Base-by-base conservation (phyloP, 176 grass and related monocot species). In the Metroxylon sagu region DNA sequence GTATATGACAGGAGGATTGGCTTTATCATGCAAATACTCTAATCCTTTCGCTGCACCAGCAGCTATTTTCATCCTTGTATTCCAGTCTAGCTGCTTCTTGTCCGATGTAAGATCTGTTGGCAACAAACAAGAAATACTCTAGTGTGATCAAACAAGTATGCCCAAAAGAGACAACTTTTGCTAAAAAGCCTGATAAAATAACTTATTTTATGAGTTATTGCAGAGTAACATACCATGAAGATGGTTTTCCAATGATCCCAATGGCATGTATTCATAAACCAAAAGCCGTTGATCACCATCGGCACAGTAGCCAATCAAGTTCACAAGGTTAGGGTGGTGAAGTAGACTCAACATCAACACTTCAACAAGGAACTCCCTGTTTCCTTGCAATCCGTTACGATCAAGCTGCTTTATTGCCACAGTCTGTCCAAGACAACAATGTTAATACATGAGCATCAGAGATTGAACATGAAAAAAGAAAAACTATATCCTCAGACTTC, bases 341-440 rank as follows among this genome's bases (percentile, higher is more conserved):
- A 86, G 74, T 50, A 81, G 48, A 60, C 77, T 86, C 56, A 86
- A 35, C 83, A 86, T 86, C 4, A 86, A 59, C 52, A 81, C 70
- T 62, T 81, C 78, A 8, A 81, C 78, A 66, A 81, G 70, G 50
- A 86, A 81, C 48, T 85, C 82, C 65, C 74, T 66, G 60, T 77
- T 86, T 52, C 83, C 82, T 81, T 86, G 83, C 53, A 81, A 68
- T 52, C 83, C 83, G 16, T 85, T 80, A 19, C 73, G 83, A 51
- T 86, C 77, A 57, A 81, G 83, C 60, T 86, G 83, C 65, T 86
- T 86, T 61, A 86, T 81, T 29, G 78, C 83, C 5, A 81, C 83
- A 77, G 77, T 70, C 83, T 86, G 29, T 48, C 35, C 35, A 43
- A 53, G 4, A 62, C 4, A 15, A 62, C 4, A 60, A 25, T 26